Conservation (phyloP, 2,329 filamentous ascomycete genomes). For the Epichloe brachyelytri region DNA sequence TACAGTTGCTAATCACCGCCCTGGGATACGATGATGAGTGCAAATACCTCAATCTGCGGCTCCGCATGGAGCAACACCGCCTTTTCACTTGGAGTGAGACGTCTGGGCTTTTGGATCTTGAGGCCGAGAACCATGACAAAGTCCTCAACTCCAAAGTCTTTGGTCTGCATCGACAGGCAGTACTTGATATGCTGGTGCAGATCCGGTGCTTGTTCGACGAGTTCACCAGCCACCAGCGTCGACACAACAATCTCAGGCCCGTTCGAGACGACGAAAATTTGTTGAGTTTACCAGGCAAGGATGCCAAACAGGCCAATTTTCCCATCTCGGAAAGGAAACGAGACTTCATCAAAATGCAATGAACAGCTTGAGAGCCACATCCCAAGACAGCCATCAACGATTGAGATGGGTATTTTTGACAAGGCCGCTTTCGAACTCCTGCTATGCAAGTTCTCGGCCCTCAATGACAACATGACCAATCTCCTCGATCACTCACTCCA, state of each 20-base stretch:
- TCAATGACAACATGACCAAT: slow-evolving; percentile 36
- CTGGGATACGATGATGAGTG: slow-evolving; percentile 33
- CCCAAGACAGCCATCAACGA: slow-evolving; percentile 21
- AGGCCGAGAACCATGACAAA: slow-evolving; percentile 26
- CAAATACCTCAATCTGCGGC: slow-evolving; percentile 33
- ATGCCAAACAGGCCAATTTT: slow-evolving; percentile 31
- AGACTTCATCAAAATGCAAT: slow-evolving; percentile 33
- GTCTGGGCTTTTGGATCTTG: slow-evolving; percentile 32
- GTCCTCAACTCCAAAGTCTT: slow-evolving; percentile 34
- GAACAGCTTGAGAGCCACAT: slow-evolving; percentile 23
- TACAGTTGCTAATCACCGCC: slow-evolving; percentile 35
- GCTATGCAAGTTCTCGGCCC: slow-evolving; percentile 27
- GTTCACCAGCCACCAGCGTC: slow-evolving; percentile 29
- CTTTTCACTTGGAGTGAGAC: slow-evolving; percentile 37
- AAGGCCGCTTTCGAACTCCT: slow-evolving; percentile 32
- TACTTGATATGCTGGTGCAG: slow-evolving; percentile 35
- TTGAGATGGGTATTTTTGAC: slow-evolving; percentile 32
- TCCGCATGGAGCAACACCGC: slow-evolving; percentile 37
- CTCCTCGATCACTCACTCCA: slow-evolving; percentile 33
- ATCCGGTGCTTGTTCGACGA: slow-evolving; percentile 34
- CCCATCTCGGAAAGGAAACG: slow-evolving; percentile 27
- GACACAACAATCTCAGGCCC: slow-evolving; percentile 23
- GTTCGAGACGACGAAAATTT: slow-evolving; percentile 21
- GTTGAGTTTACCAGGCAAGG: slow-evolving; percentile 27
- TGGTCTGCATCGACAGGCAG: slow-evolving; percentile 32